Percentiles rank a stretch among this genome's conserved stretches.
phyloP scores from a whole-genome alignment of 371 early-diverging fungal genomes.

The Blakeslea trispora region DNA sequence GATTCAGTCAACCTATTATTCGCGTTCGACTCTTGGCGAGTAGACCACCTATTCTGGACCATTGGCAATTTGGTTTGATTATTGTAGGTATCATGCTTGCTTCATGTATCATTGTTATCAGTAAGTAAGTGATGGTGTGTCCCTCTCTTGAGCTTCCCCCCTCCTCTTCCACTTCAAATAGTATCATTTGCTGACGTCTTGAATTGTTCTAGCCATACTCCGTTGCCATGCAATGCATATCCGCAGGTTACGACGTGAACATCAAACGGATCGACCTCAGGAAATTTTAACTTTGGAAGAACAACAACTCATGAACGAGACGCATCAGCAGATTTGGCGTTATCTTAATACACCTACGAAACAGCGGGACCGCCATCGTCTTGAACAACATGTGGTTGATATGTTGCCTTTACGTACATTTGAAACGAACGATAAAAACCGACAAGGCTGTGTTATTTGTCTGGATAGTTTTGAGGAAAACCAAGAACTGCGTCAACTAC shows the following conservation, averaged over 20 bases:
- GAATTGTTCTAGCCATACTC: slow-evolving; percentile 17
- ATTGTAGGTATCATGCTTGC: slow-evolving; percentile 46
- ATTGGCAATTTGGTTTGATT: slow-evolving; percentile 57
- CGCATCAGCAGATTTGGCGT: slow-evolving; percentile 18
- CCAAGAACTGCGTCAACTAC: slow-evolving; percentile 62
- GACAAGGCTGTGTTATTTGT: slow-evolving; percentile 73
- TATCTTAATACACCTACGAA: slow-evolving; percentile 9
- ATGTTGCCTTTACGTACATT: slow-evolving; percentile 22
- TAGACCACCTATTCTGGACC: slow-evolving; percentile 27
- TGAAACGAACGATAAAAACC: background rate
- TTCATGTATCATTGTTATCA: slow-evolving; percentile 37
- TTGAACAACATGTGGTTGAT: slow-evolving; percentile 13
- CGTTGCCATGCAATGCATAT: slow-evolving; percentile 29
- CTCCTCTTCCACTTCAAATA: too few species aligned
- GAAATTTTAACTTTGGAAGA: slow-evolving; percentile 14
- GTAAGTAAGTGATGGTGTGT: slow-evolving; percentile 31
- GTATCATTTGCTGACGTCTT: too few species aligned
- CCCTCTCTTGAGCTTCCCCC: too few species aligned
- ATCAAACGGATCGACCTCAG: background rate
- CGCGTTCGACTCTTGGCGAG: slow-evolving; percentile 33
- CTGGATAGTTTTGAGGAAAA: slow-evolving; percentile 65
- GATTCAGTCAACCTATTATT: slow-evolving; percentile 6
- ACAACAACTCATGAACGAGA: slow-evolving; percentile 10
- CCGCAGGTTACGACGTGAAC: slow-evolving; percentile 1
- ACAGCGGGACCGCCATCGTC: slow-evolving; percentile 2